Conservation (phyloP, 2,329 filamentous ascomycete species). For the Aureobasidium sp. region DNA sequence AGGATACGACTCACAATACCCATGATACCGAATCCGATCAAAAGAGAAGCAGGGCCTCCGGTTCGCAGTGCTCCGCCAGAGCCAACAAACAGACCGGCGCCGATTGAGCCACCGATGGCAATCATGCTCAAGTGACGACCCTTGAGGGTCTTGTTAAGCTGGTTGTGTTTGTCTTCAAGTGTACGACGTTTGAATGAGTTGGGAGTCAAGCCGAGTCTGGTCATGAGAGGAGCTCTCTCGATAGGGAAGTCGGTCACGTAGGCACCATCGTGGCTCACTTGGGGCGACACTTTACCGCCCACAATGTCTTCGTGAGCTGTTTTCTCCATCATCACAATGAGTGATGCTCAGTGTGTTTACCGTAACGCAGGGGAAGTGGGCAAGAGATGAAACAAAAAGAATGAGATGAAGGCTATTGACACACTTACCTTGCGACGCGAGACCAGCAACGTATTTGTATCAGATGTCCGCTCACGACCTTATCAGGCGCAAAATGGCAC, state of each 20-base stretch:
- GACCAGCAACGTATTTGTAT: neutral
- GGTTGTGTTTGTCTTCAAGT: constrained; percentile 27
- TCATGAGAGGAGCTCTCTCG: constrained; percentile 20
- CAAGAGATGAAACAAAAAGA: neutral
- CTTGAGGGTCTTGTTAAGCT: constrained; percentile 28
- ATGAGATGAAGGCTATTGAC: neutral
- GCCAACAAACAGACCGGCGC: constrained; percentile 50
- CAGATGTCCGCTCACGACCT: neutral
- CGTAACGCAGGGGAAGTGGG: neutral
- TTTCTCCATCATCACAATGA: neutral
- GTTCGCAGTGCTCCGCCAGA: constrained; percentile 42
- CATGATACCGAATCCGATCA: constrained; percentile 28
- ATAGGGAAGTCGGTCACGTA: constrained; percentile 14
- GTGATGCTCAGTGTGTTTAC: neutral
- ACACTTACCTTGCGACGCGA: neutral
- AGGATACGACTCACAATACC: constrained; percentile 26
- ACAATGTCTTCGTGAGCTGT: neutral
- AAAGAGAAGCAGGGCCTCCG: constrained; percentile 41
- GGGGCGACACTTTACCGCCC: neutral
- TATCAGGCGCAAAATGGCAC: neutral
- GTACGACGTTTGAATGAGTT: constrained; percentile 27
- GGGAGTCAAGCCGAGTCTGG: constrained; percentile 27
- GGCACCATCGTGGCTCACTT: neutral
- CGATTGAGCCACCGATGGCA: constrained; percentile 35
- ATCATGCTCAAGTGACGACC: constrained; percentile 29